Base-by-base conservation (phyloP, 2,329 filamentous ascomycete species). In the Exophiala dermatitidis region DNA sequence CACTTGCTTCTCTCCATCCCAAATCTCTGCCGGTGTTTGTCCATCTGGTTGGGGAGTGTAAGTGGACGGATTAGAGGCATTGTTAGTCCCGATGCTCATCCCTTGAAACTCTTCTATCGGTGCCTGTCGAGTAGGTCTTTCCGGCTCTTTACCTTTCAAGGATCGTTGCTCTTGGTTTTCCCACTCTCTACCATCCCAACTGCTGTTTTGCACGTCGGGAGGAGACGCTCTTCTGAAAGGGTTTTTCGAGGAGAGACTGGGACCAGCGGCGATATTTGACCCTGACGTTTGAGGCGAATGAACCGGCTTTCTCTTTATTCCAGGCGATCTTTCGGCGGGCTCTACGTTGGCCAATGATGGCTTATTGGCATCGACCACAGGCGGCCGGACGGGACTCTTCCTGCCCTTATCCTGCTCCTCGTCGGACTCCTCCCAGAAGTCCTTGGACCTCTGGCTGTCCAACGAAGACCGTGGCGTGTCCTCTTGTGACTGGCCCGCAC, bases 401-500 rank as follows among this genome's bases (percentile, higher is more conserved):
- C 45, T 46, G 4, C 50, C 43, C 34, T 40, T 32, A 6, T 48
- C 56, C 55, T 53, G 36, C 10, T 41, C 53, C 19, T 56, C 53
- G 32, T 59, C 57, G 7, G 59, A 59, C 32, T 64, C 61, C 31
- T 62, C 61, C 61, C 62, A 63, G 52, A 59, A 63, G 8, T 60
- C 60, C 36, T 57, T 56, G 12, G 62, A 64, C n/a, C 60, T 46
- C 29, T 62, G 50, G 48, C 62, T 64, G 41, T 64, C 62, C 30
- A 62, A 28, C 3, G 62, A 64, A 19, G 62, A 63, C 30, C 62
- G 51, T 5, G 62, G 62, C 4, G 62, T 64, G 12, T 59, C 55
- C 44, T 61, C 58, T 30, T 53, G 52, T 9, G 58, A 58, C 30
- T 52, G 56, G 5, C 61, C 61, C 5, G 58, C 58, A 50, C 60